Evolutionary conservation across 345 rosid species (phyloP), one percentile per base, ranked within the genome.

Genomic region (Populus deltoides): DNA sequence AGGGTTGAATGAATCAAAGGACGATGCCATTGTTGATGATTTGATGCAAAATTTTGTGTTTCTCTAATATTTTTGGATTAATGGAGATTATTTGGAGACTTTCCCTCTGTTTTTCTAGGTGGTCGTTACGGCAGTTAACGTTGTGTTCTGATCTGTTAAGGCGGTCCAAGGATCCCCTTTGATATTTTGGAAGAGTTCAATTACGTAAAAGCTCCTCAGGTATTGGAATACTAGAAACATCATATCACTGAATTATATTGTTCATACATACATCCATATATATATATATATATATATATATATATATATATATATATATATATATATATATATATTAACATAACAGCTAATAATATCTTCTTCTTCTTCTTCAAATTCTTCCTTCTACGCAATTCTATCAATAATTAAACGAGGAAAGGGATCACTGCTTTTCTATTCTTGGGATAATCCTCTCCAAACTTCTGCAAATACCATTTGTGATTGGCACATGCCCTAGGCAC

Each of bases 361-460:
- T 38, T 2, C 47, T 41, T 41, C 10, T 43, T 47, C 51, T 47
- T 45, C 51, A 13, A 47, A 47, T 15, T 51, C 59, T 51, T 51
- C 8, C 22, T 18, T 51, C n/a, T 17, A 49, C 55, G 45, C 55
- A 6, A 16, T 4, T 49, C 20, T 49, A 5, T 49, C 22, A 17
- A 18, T 0, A 51, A 51, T 2, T 20, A 51, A 51, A 51, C 20
- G n/a, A 92, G 25, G 80, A 86, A 91, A 8, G 99, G 99, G 53
- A 96, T 86, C 36, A 91, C 94, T 69, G 95, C 94, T 76, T 91
- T 92, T 47, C 98, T 84, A 18, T 24, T 43, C 69, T 76, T 82
- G 7, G 98, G 98, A 77, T 92, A 93, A 65, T 92, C 94, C 4
- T 89, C 94, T 80, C 86, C 88, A 73, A 92, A 96, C 85, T 96